Base-by-base conservation (phyloP, 495 filamentous ascomycete species). In the Annulohypoxylon nitens region DNA sequence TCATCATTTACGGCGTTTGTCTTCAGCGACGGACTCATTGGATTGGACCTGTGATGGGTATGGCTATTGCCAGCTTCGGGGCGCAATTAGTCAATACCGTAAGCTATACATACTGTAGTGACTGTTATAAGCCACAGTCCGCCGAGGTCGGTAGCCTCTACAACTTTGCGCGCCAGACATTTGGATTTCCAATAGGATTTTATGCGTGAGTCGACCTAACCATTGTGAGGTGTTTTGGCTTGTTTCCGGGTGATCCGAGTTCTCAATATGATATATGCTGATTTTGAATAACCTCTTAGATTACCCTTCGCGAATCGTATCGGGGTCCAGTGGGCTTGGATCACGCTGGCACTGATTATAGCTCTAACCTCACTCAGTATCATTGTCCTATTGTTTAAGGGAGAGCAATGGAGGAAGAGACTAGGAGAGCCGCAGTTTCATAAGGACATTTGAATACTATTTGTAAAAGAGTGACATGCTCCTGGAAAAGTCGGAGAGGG, bases 401-500 rank as follows among this genome's bases (percentile, higher is more conserved):
- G 43, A 47, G 43, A 47, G 7, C 43, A 47, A 14, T 47, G 43
- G 43, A 47, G 43, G n/a, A 47, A 47, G 43, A 47, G n/a, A 16
- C 16, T 47, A 7, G 43, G 43, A 20, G 16, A 47, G 43, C 43
- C 43, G 4, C n/a, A 47, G 16, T 47, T 47, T 16, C 43, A 47
- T 9, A 47, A 18, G n/a, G 43, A 47, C 43, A 47, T 47, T 8
- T 47, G 18, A 47, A 2, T 20, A 16, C 12, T 47, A 30, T 30
- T 12, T 16, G 16, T 47, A 1, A 47, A 8, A 47, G 43, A 18
- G 43, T 20, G 5, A 14, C 4, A 20, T 12, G 16, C 41, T 3
- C 41, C 14, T n/a, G 12, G 6, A 7, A 20, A 4, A 4, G 18
- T 0, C 4, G n/a, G 11, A 18, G n/a, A 47, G 18, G 16, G 3